Percentiles rank a stretch among this genome's conserved stretches.
Conservation (phyloP, 2,329 filamentous ascomycete species). For the Cordyceps cateniannulata region DNA sequence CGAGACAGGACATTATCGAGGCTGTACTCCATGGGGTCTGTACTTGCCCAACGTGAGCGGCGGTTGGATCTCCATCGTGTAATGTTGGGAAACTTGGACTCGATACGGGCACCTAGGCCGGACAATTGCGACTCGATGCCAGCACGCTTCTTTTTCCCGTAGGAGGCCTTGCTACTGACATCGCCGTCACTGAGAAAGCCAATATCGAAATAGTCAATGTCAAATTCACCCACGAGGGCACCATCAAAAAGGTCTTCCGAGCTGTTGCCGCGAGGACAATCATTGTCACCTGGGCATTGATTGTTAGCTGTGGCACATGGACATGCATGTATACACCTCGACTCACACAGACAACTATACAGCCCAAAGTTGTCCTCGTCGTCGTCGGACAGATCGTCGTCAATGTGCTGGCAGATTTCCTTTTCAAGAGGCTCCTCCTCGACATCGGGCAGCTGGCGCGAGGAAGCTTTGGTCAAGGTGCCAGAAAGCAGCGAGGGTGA, state of each 20-base stretch:
- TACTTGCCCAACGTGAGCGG: conserved; percentile 39
- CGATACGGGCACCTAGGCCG: conserved; percentile 58
- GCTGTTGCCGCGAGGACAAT: conserved; percentile 50
- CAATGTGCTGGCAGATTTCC: conserved; percentile 51
- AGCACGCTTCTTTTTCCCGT: conserved; percentile 47
- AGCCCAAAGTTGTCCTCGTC: conserved; percentile 35
- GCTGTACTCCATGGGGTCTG: conserved; percentile 73
- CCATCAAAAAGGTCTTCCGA: conserved; percentile 32
- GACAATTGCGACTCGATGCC: conserved; percentile 53
- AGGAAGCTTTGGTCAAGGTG: conserved; percentile 42
- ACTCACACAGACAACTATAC: conserved; percentile 71
- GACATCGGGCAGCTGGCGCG: conserved; percentile 70
- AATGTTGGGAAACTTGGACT: conserved; percentile 51
- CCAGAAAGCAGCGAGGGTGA: conserved; percentile 34
- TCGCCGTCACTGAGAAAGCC: conserved; percentile 62
- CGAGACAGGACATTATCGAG: conserved; percentile 70
- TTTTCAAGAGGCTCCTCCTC: conserved; percentile 74
- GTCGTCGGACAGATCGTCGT: conserved; percentile 29
- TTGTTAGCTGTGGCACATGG: conserved; percentile 19
- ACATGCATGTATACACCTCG: conserved; percentile 2
- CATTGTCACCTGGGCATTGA: conserved; percentile 47
- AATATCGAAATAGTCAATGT: conserved; percentile 55
- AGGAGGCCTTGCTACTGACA: conserved; percentile 37
- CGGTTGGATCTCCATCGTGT: conserved; percentile 43
- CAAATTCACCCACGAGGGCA: conserved; percentile 35